A percentile compares a stretch with the other conserved stretches of the same genome.
phyloP scores from a whole-genome alignment of 2,329 filamentous ascomycete genomes.

The Sporothrix curviconia region DNA sequence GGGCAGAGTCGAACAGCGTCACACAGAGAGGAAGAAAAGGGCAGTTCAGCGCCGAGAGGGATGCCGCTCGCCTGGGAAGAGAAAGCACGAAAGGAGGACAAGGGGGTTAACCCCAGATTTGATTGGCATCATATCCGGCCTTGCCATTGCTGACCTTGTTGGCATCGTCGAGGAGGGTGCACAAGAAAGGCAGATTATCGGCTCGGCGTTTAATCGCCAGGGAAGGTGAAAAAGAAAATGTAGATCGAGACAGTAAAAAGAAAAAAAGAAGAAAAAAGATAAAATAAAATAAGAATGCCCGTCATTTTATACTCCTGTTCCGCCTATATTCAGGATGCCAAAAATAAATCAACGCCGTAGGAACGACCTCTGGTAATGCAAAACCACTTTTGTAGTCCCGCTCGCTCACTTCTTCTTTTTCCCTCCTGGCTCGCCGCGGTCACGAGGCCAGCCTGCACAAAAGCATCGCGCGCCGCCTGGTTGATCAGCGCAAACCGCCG shows the following conservation, averaged over 20 bases:
- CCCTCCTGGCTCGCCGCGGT: constrained; percentile 46
- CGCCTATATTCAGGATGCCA: neutral
- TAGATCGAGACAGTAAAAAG: neutral
- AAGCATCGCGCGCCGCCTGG: constrained; percentile 71
- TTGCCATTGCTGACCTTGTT: neutral
- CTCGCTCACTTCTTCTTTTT: constrained; percentile 34
- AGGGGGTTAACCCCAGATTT: neutral
- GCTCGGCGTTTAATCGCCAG: neutral
- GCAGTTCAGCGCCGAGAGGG: too few relatives aligned
- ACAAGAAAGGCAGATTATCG: constrained; percentile 2
- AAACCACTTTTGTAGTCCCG: too few relatives aligned
- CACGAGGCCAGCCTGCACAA: constrained; percentile 69
- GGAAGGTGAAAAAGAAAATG: neutral
- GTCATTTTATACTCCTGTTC: too few relatives aligned
- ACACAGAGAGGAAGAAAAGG: too few relatives aligned
- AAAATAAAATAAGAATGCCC: neutral
- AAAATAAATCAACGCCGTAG: neutral
- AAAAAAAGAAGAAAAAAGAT: neutral
- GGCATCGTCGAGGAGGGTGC: neutral
- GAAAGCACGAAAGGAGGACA: too few relatives aligned
- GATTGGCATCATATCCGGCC: neutral
- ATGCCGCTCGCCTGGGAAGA: too few relatives aligned
- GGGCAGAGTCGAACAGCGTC: too few relatives aligned
- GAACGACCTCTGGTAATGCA: too few relatives aligned
- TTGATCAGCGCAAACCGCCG: constrained; percentile 90